Evolutionary conservation across 257 asterid genomes (phyloP).

Genomic region (Solanum paucissectum): DNA sequence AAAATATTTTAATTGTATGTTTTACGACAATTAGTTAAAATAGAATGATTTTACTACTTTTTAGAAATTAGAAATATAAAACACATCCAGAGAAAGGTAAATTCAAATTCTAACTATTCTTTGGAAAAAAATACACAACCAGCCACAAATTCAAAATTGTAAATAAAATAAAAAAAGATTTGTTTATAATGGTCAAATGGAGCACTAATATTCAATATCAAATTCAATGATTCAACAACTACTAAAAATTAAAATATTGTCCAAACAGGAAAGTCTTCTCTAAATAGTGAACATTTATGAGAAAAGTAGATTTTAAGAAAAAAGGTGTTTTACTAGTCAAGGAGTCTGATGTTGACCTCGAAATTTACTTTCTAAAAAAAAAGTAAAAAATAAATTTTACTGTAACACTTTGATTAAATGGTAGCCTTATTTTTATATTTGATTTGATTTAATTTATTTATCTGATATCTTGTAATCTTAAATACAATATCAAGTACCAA

Average conservation of each 20-base stretch:
- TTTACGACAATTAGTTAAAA: too few relatives aligned
- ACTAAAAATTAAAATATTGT: neutral
- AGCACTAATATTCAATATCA: neutral
- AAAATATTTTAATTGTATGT: too few relatives aligned
- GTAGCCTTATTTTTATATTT: neutral
- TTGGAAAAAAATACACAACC: too few relatives aligned
- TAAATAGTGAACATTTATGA: neutral
- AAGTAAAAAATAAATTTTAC: neutral
- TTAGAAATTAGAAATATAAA: too few relatives aligned
- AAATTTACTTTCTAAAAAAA: neutral
- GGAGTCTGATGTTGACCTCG: neutral
- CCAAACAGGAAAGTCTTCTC: neutral
- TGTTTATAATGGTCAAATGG: neutral
- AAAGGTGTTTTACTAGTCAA: neutral
- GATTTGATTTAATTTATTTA: too few relatives aligned
- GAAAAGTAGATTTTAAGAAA: neutral
- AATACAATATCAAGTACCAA: too few relatives aligned
- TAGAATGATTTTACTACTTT: neutral
- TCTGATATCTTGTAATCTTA: neutral
- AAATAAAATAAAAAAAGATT: neutral
- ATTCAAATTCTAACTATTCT: too few relatives aligned
- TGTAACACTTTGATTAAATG: neutral
- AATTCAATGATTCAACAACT: neutral
- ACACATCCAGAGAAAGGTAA: neutral
- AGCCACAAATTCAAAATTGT: neutral